Base-by-base conservation (phyloP, 2,329 filamentous ascomycete species). In the Aquanectria penicillioides region DNA sequence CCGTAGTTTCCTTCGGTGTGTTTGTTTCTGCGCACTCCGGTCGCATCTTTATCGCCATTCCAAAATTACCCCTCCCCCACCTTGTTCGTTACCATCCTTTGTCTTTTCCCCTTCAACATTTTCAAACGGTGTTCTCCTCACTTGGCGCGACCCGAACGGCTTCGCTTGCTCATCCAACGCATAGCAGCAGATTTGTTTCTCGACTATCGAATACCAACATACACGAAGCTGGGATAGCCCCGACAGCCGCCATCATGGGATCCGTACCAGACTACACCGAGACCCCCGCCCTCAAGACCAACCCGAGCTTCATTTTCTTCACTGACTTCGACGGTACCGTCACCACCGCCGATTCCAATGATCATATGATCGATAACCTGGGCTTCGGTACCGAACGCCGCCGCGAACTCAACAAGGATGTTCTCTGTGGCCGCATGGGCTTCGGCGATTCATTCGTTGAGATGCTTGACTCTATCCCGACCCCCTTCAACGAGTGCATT, bases 301-400 rank as follows among this genome's bases (percentile, higher is more conserved):
- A 90, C 74, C 94, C 94, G 48, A 91, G 93, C 79, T 91, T 92
- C 81, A 94, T 99, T 82, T 97, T 99, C 86, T 98, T 98, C 83
- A 97, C 94, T 68, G 95, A 99, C 80, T 98, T 98, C 74, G 95
- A 99, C 78, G 95, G 95, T 71, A 98, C 94, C 51, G 94, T 97
- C 74, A 97, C 94, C 44, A 84, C 83, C 53, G 81, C 85, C 70
- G 87, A 89, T 77, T 85, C 81, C 74, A 89, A 89, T 73, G 86
- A 87, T 77, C 86, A 77, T 76, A 81, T 94, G 87, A 97, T 94
- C 57, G 95, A 98, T 81, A 95, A 92, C 78, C 85, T 97, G 61
- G 95, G 95, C 62, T 97, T 89, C 73, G 95, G 95, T 47, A 72
- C 77, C 23, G 87, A 85, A 62, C 85, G 87, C 67, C 92, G 95